Percentiles rank a stretch among this genome's conserved stretches.
Evolutionary conservation across 768 basidiomycete genomes (phyloP).

Genomic region (Suillus spraguei): DNA sequence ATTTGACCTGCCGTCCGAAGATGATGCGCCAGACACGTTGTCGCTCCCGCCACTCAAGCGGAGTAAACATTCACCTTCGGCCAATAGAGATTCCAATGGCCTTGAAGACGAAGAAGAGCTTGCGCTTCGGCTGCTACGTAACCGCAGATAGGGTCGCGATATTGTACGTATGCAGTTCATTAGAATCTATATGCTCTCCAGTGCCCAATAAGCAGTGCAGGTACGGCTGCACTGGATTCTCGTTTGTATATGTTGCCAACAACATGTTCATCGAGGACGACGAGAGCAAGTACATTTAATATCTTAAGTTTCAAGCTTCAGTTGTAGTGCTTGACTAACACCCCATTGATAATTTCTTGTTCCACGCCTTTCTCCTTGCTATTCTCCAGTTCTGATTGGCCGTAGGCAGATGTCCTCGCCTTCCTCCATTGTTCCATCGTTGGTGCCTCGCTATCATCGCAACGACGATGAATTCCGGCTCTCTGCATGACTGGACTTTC

Average conservation of each 20-base stretch:
- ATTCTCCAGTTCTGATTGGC: constrained; percentile 45
- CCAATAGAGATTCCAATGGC: constrained; percentile 25
- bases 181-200: not conserved
- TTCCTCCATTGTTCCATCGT: constrained; percentile 57
- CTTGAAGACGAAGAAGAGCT: constrained; percentile 63
- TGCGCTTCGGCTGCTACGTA: constrained; percentile 60
- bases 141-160: constrained; percentile 10
- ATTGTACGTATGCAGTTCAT: constrained; percentile 1
- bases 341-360: constrained; percentile 56
- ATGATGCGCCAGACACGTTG: constrained; percentile 34
- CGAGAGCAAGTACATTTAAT: constrained; percentile 11
- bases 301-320: constrained; percentile 33
- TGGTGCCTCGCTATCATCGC: constrained; percentile 44
- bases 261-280: not conserved
- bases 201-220: not conserved
- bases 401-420: constrained; percentile 54
- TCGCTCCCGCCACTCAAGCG: constrained; percentile 34
- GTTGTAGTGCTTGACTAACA: constrained; percentile 60
- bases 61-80: constrained; percentile 26
- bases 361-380: constrained; percentile 47
- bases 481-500: constrained; percentile 53
- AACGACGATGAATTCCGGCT: constrained; percentile 41
- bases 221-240: not conserved
- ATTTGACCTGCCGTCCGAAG: constrained; percentile 53
- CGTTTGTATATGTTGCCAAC: not conserved